phyloP scores from a whole-genome alignment of 139 green algal genomes.

The Pseudopediastrum boryanum region DNA sequence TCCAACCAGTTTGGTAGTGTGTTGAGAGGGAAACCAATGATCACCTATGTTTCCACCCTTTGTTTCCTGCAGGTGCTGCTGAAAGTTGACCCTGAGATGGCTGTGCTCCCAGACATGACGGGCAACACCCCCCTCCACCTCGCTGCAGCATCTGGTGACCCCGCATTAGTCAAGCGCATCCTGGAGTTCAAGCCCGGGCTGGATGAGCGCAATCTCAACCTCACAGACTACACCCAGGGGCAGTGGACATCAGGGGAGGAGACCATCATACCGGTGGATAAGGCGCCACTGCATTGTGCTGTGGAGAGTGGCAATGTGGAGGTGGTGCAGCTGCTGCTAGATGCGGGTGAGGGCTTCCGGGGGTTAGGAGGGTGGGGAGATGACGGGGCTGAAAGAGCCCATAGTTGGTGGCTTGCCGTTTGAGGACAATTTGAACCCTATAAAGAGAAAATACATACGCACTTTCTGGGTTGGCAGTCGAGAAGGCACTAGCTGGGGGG shows the following conservation, averaged over 20 bases:
- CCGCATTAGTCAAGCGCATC: background rate
- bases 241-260: constrained; percentile 56
- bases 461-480: too few species aligned
- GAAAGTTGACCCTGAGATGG: constrained; percentile 42
- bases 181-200: constrained; percentile 23
- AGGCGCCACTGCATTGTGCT: constrained; percentile 52
- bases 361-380: too few species aligned
- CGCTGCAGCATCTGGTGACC: constrained; percentile 14
- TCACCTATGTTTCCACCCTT: background rate
- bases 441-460: too few species aligned
- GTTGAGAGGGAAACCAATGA: too few species aligned
- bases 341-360: constrained; percentile 47
- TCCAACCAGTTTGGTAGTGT: too few species aligned
- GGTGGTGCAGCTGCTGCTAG: constrained; percentile 48
- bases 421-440: too few species aligned
- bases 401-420: too few species aligned
- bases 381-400: too few species aligned
- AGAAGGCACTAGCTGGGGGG: too few species aligned
- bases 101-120: constrained; percentile 48
- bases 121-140: constrained; percentile 65
- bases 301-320: constrained; percentile 52
- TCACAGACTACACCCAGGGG: constrained; percentile 34
- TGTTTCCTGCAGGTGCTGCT: constrained; percentile 45
- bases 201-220: constrained; percentile 47
- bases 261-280: constrained; percentile 57